phyloP scores from a whole-genome alignment of 2,329 filamentous ascomycete genomes.

The Apiospora phragmitis region DNA sequence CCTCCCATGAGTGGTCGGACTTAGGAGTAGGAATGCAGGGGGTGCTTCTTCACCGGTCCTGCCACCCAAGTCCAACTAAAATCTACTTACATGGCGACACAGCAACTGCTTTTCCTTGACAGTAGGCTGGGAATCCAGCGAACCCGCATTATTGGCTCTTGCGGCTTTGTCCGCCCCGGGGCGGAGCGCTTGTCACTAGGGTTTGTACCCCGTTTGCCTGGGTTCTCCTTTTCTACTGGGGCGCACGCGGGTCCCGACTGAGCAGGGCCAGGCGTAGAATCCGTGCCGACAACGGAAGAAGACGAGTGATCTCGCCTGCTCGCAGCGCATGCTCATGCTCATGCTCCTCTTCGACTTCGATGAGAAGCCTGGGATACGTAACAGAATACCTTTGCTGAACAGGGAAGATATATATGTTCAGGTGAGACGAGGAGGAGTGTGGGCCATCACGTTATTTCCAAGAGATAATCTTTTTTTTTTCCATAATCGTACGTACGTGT shows the following conservation, averaged over 20 bases:
- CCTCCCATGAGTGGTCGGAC: neutral
- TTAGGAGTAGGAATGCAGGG: neutral
- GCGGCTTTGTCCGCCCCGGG: neutral
- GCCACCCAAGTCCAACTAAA: neutral
- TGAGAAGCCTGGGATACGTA: too few species aligned
- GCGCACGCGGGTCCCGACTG: neutral
- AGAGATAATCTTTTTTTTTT: neutral
- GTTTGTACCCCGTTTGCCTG: neutral
- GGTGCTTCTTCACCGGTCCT: neutral
- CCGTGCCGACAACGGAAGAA: neutral
- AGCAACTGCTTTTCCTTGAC: neutral
- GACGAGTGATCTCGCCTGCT: neutral
- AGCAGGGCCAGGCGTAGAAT: neutral
- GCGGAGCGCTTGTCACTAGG: neutral
- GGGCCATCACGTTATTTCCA: neutral
- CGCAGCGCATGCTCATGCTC: neutral
- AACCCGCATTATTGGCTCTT: neutral
- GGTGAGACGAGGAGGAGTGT: neutral
- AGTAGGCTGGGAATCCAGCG: neutral
- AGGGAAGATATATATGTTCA: neutral
- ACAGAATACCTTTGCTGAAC: neutral
- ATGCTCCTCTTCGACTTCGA: neutral
- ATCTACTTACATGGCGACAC: neutral
- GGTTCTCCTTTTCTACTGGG: neutral
- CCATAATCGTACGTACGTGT: slow-evolving; percentile 4